Conservation (phyloP, 345 rosid species). For the Physaria fendleri region DNA sequence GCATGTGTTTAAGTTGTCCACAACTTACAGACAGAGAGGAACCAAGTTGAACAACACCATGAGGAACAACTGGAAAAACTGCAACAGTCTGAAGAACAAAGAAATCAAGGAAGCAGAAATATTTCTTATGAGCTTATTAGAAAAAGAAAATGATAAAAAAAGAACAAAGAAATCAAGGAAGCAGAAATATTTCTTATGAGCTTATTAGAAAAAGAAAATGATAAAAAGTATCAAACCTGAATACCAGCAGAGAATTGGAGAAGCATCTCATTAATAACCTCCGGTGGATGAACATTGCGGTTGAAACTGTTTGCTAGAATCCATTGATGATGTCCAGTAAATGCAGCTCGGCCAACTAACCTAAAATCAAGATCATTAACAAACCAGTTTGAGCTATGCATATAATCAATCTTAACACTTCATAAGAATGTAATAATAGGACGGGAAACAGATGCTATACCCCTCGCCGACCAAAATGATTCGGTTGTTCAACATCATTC, state of each 20-base stretch:
- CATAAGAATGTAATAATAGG: background rate
- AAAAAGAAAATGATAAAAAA: too few relatives aligned
- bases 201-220: too few relatives aligned
- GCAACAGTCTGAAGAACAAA: constrained; percentile 59
- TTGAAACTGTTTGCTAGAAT: constrained; percentile 51
- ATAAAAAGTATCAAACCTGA: constrained; percentile 48
- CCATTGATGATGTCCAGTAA: constrained; percentile 85
- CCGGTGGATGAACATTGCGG: constrained; percentile 57
- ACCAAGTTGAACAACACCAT: constrained; percentile 92
- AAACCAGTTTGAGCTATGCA: background rate
- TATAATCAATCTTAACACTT: constrained; percentile 1
- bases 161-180: background rate
- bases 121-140: background rate
- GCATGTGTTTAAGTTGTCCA: background rate
- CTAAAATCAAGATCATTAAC: constrained; percentile 30
- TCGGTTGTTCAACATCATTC: constrained; percentile 74
- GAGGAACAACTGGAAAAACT: constrained; percentile 71
- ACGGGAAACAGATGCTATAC: constrained; percentile 32
- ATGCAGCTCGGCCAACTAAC: constrained; percentile 83
- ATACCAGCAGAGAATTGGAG: constrained; percentile 85
- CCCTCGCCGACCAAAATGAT: constrained; percentile 82
- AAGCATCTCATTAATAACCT: constrained; percentile 71
- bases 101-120: background rate
- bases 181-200: background rate
- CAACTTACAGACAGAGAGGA: constrained; percentile 66